Evolutionary conservation across 2,329 filamentous ascomycete genomes (phyloP).

Genomic region (Trichophyton simii): DNA sequence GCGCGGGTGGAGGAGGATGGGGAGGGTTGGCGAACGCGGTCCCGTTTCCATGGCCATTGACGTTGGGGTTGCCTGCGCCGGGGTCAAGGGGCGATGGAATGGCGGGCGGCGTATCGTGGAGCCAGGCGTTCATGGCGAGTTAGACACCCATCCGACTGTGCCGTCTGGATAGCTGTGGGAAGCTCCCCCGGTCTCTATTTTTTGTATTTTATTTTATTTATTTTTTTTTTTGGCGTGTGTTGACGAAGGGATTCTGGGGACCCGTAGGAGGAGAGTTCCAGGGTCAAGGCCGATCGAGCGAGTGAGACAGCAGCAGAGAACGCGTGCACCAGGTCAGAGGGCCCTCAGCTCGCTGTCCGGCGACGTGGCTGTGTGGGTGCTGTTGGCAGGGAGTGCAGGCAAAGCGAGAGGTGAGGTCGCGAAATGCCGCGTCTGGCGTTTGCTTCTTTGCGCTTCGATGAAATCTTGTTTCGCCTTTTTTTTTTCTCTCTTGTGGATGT

Average conservation of each 20-base stretch:
- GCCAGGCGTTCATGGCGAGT: constrained; percentile 42
- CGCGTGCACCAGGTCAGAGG: no score
- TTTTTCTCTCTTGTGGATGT: not conserved
- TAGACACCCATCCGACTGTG: constrained; percentile 14
- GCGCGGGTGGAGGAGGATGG: not conserved
- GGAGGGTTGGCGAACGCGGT: constrained; percentile 9
- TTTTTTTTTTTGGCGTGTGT: no score
- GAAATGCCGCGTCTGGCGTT: not conserved
- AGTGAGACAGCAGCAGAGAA: not conserved
- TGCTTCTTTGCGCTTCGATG: not conserved
- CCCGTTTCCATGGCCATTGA: constrained; percentile 1
- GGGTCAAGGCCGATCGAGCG: not conserved
- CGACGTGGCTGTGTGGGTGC: not conserved
- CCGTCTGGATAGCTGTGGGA: not conserved
- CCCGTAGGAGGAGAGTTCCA: not conserved
- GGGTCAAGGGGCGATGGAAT: constrained; percentile 36
- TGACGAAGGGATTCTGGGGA: not conserved
- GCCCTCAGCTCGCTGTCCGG: no score
- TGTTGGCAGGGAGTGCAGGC: no score
- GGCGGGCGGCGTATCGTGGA: constrained; percentile 34
- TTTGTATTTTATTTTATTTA: no score
- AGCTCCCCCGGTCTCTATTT: not conserved
- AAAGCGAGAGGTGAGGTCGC: not conserved
- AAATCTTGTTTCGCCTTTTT: not conserved
- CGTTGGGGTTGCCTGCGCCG: constrained; percentile 33